Base-by-base conservation (phyloP, 768 basidiomycete species). In the Lentinula lateritia region DNA sequence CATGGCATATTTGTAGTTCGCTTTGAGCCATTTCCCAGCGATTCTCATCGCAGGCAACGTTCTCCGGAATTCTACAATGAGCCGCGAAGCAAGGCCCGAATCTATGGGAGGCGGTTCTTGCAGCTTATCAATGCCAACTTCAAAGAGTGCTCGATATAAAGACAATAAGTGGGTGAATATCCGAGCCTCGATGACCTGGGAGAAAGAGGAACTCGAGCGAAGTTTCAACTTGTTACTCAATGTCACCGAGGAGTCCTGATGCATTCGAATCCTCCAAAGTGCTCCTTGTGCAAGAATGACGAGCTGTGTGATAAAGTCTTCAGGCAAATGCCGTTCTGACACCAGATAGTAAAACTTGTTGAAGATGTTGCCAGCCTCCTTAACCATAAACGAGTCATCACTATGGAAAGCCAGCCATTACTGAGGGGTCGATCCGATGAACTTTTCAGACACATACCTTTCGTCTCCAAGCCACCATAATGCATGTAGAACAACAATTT, bases 1-100 rank as follows among this genome's bases (percentile, higher is more conserved):
- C 42, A 75, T 67, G 23, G 93, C 69, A 65, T 92, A 91, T 62
- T 83, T 84, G 66, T 85, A 73, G 70, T 98, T 93, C 4, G 85
- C 85, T 35, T 82, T 77, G 12, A 98, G 71, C 97, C 97, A 99
- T 70, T 94, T 95, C 68, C 87, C 88, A 5, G 89, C 86, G 60
- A 98, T 87, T 18, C 96, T 85, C 38, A 98, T 75, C 6, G 92
- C 88, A 5, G 95, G 95, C 6, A 98, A 77, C 5, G 90, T 88
- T 34, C 97, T 83, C 52, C 96, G 81, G 63, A 98, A 89, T 12
- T 83, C 81, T 1, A 95, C 95, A 1, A 90, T 90, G 68, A 99
- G 97, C 23, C 83, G 81, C 71, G 90, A 88, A 5, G 90, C 91
- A 12, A 93, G 78, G 69, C 88, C 81, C 32, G 76, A 39, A 62